Evolutionary conservation across 2,329 filamentous ascomycete species (phyloP), one percentile per base, ranked within the genome.

Genomic region (Fusarium verrucosum): DNA sequence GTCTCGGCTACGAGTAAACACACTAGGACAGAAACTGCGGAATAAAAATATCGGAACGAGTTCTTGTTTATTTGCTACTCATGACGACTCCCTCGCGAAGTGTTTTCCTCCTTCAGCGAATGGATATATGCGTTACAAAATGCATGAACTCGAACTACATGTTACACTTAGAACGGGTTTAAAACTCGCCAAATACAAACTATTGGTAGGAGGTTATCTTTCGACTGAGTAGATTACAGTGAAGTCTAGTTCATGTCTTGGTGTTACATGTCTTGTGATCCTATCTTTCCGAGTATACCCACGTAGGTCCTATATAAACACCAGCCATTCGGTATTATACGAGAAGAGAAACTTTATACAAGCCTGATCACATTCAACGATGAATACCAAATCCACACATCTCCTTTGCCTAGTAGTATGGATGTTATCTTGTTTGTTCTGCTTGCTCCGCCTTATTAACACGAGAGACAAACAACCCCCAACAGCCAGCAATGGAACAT

Each of bases 21-120:
- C 44, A 38, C 25, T 40, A 38, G 13, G 19, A 37, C 25, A 35
- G 25, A 33, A 46, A 13, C 16, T 33, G 20, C 25, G 41, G 11
- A 47, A 37, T 19, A 46, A 41, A 44, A 53, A 35, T 11, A 54
- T 20, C 17, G 16, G 17, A 50, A 23, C 16, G 14, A 35, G 10
- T 10, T 49, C 7, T 8, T 22, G 10, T 37, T 22, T 11, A 19
- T 19, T 22, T 36, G 16, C 19, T 17, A 38, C 50, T 62, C 50
- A 47, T 50, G 46, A 32, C 43, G 50, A 47, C 46, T 66, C 57
- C 46, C 56, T 53, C 33, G 17, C 16, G 2, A 49, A 36, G 23
- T 20, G 16, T 30, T 11, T 37, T 45, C 50, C 33, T 40, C 37
- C 22, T 49, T 51, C 9, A 35, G 14, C 44, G 33, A 35, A 51